Evolutionary conservation across 441 rosid species (phyloP).

Genomic region (Brassica balearica): DNA sequence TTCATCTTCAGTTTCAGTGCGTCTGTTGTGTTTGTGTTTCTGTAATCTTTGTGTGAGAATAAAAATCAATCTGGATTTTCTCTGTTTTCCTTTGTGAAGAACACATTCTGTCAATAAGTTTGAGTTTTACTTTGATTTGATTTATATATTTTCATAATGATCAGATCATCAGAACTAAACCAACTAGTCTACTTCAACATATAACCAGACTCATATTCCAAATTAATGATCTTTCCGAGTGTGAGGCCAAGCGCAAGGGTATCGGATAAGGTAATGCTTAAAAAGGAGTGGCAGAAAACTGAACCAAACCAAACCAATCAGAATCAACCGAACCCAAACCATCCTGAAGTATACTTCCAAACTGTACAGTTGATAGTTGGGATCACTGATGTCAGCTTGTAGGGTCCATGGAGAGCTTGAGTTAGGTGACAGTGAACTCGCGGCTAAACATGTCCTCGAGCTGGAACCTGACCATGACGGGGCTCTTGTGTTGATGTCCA

Average conservation of each 20-base stretch:
- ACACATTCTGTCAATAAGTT: slow-evolving; percentile 1
- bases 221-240: neutral
- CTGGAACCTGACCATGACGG: slow-evolving; percentile 61
- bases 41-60: neutral
- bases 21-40: neutral
- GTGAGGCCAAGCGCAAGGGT: neutral
- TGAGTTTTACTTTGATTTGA: neutral
- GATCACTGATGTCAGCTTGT: neutral
- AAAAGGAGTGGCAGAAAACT: neutral
- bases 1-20: slow-evolving; percentile 17
- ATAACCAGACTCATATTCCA: neutral
- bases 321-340: neutral
- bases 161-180: neutral
- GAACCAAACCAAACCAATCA: neutral
- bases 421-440: slow-evolving; percentile 49
- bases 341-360: neutral
- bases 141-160: neutral
- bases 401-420: slow-evolving; percentile 46
- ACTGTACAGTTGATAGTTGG: neutral
- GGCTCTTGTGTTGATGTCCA: slow-evolving; percentile 57
- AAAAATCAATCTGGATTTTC: neutral
- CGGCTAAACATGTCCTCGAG: slow-evolving; percentile 55
- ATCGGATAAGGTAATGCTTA: neutral
- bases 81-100: slow-evolving; percentile 5
- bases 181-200: neutral